These are phyloP conservation scores for Ulota crispa DNA, from an alignment of 225 moss, liverwort and hornwort species.

Conservation along the genomic window DNA sequence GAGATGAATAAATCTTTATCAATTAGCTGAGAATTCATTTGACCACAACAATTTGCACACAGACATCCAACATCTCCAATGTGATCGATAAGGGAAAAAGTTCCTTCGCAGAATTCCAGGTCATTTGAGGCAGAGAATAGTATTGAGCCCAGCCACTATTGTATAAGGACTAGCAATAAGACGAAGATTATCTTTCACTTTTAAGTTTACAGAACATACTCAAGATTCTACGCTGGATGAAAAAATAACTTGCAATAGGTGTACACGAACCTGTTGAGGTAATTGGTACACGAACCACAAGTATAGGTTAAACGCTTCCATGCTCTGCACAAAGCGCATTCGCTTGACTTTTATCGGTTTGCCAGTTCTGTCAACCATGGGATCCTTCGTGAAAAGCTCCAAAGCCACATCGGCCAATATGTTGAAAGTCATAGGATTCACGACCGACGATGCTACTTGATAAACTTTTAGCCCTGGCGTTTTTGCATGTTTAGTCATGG, in stretches of 20 bases:
- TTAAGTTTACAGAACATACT: not conserved
- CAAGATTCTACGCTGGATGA: not conserved
- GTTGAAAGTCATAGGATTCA: constrained; percentile 69
- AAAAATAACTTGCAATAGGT: not conserved
- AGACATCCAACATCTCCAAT: not conserved
- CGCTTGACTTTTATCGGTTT: constrained; percentile 50
- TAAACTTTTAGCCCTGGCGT: constrained; percentile 48
- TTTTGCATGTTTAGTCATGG: constrained; percentile 61
- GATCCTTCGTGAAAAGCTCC: constrained; percentile 64
- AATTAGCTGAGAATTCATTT: not conserved
- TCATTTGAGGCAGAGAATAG: not conserved
- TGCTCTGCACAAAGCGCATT: constrained; percentile 49
- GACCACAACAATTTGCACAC: not conserved
- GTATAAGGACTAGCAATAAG: not conserved
- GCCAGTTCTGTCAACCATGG: constrained; percentile 58
- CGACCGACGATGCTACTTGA: constrained; percentile 76
- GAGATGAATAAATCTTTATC: not conserved
- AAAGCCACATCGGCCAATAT: constrained; percentile 53
- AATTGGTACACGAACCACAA: constrained; percentile 60
- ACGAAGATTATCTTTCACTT: not conserved
- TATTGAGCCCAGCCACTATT: not conserved
- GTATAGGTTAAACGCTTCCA: constrained; percentile 47
- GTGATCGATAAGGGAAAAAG: not conserved
- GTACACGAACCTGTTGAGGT: constrained; percentile 47
- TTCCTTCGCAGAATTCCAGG: not conserved